Evolutionary conservation across 768 basidiomycete species (phyloP).

Genomic region (Auricularia heimuer): DNA sequence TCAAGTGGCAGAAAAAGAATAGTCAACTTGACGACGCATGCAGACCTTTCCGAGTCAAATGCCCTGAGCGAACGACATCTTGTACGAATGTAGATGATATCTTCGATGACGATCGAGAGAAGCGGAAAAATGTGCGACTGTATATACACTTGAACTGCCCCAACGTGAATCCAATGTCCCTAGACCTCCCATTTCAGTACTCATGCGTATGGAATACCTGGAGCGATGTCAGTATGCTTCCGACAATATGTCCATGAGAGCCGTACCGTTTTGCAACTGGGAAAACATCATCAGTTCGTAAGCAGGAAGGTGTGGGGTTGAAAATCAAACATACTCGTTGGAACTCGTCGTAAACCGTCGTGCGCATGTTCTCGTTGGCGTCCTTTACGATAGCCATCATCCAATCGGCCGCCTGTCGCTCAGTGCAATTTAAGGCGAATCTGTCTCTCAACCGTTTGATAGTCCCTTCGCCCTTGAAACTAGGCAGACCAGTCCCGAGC

Average conservation of each 20-base stretch:
- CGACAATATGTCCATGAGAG: slow-evolving; percentile 18
- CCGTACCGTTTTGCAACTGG: slow-evolving; percentile 40
- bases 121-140: no score
- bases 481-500: slow-evolving; percentile 90
- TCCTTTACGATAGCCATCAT: slow-evolving; percentile 86
- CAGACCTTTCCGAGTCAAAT: no score
- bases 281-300: slow-evolving; percentile 1
- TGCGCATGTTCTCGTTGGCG: slow-evolving; percentile 90
- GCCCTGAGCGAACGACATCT: no score
- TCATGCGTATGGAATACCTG: slow-evolving; percentile 33
- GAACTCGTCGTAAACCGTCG: slow-evolving; percentile 93
- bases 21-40: no score
- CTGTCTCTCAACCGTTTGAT: slow-evolving; percentile 80
- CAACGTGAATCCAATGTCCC: slow-evolving; percentile 17
- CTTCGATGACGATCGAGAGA: no score
- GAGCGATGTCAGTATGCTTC: background rate
- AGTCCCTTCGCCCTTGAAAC: slow-evolving; percentile 93
- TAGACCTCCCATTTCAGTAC: slow-evolving; percentile 36
- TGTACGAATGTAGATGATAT: no score
- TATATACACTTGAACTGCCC: no score
- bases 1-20: no score
- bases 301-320: background rate
- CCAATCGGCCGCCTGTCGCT: slow-evolving; percentile 86
- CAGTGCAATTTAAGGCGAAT: slow-evolving; percentile 72
- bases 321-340: slow-evolving; percentile 52